Evolutionary conservation across 345 rosid genomes (phyloP), one percentile per base, ranked within the genome.

Genomic region (Sonneratia alba): DNA sequence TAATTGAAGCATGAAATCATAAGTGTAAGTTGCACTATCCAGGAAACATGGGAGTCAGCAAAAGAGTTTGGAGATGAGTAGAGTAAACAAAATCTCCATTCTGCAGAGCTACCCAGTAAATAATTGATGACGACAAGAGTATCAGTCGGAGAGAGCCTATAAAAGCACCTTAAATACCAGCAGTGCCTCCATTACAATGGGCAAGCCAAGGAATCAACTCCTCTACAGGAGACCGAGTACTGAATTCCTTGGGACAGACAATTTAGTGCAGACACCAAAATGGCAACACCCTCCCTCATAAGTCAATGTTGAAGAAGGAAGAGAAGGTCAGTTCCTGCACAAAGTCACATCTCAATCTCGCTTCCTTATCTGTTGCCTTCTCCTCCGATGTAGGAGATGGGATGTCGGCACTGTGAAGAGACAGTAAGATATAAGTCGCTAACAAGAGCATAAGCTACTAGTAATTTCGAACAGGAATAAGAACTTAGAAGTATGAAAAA

Each of bases 261-360:
- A 53, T n/a, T n/a, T 18, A 11, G 14, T 14, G 32, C 63, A n/a
- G 7, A n/a, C 11, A 57, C 3, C 12, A n/a, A 22, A 57, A 57
- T n/a, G 1, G 10, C 12, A 24, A 24, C 45, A 4, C 63, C 61
- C 51, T 69, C 77, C 67, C 57, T 85, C 85, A 90, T 53, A 76
- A 83, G 76, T 68, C 74, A 14, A 81, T 76, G 66, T 75, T 75
- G 24, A 87, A 72, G 76, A 91, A 79, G 71, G 90, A 83, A 67
- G 97, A 89, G 57, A 82, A 75, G 66, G 88, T 70, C 32, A 91
- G 72, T 73, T 84, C 89, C 83, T 83, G 93, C 78, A 87, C 88
- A 83, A 84, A 91, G 71, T 82, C 80, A 66, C 91, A 78, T 78
- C 83, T 88, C 49, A 79, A 80, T 79, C 82, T 88, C 48, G 79